Base-by-base conservation (phyloP, 2,329 filamentous ascomycete species). In the Stachybotrys chlorohalonatus region DNA sequence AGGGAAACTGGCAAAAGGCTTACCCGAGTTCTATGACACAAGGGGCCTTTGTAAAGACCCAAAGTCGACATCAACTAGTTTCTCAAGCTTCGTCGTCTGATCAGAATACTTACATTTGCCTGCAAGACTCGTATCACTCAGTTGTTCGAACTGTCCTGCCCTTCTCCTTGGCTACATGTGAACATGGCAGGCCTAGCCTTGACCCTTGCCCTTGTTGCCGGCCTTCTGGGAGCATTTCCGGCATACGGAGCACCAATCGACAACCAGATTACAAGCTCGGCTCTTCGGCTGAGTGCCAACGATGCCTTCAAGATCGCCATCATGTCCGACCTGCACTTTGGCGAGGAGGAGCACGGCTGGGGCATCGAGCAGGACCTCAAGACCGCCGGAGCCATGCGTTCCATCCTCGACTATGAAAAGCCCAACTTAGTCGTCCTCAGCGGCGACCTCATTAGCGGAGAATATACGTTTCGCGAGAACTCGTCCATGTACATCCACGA, bases 371-470 rank as follows among this genome's bases (percentile, higher is more conserved):
- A 81, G 57, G 86, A 89, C 64, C 63, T 74, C 56, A 79, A 80
- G 52, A 81, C 82, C 0, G 68, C 79, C 5, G 60, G 68, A 5
- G 82, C 87, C 0, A 81, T 89, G 61, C 74, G 76, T 52, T 69
- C 72, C 1, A 71, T 89, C 6, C 75, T 90, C 1, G 73, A 82
- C 42, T 67, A 65, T 0, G 85, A 89, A 55, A 61, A 64, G 0
- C 78, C 82, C 0, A 73, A 82, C 46, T 73, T 90, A 0, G 84
- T 86, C 0, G 80, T 90, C 0, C 67, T 90, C 31, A 90, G 89
- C 54, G 86, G 87, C 13, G 87, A 90, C 60, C 73, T 90, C 4
- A 84, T 88, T 48, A 85, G 84, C 0, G 84, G 85, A 36, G 84
- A 89, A 56, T 80, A 82, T 54, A 79, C 76, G 1, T 78, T 72